phyloP scores from a whole-genome alignment of 1,284 basidiomycete species.

The Sanghuangporus sanghuang region DNA sequence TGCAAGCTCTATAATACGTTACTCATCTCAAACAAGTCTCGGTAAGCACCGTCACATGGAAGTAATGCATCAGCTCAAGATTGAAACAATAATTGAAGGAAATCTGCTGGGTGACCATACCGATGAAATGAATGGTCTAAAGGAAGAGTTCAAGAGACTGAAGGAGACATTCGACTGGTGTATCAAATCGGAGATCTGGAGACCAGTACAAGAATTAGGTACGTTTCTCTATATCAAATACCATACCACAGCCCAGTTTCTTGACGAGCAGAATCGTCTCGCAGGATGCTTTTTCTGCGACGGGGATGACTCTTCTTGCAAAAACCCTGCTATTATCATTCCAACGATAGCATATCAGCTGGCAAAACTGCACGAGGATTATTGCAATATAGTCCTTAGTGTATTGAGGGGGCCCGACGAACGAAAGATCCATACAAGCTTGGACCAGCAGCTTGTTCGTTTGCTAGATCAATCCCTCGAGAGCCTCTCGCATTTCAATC shows the following conservation, averaged over 20 bases:
- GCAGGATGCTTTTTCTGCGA: conserved; percentile 21
- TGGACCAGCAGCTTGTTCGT: background rate
- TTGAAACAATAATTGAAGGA: background rate
- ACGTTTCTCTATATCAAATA: background rate
- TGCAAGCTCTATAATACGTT: background rate
- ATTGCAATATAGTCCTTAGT: background rate
- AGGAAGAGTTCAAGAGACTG: background rate
- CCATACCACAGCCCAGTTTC: conserved; percentile 26
- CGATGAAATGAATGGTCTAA: background rate
- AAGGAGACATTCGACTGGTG: background rate
- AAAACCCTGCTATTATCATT: background rate
- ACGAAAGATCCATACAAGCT: background rate
- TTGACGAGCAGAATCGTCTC: conserved; percentile 26
- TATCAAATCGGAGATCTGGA: background rate
- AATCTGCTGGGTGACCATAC: background rate
- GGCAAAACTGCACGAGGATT: background rate
- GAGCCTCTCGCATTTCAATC: background rate
- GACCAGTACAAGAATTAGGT: background rate
- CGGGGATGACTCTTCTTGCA: background rate
- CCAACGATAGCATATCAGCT: conserved; percentile 1
- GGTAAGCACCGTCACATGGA: background rate
- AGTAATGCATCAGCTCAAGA: too few species aligned
- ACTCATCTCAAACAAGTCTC: background rate
- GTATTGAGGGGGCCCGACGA: background rate
- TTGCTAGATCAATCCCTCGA: background rate